Base-by-base conservation (phyloP, 2,329 filamentous ascomycete genomes). In the Scolecobasidium constrictum region DNA sequence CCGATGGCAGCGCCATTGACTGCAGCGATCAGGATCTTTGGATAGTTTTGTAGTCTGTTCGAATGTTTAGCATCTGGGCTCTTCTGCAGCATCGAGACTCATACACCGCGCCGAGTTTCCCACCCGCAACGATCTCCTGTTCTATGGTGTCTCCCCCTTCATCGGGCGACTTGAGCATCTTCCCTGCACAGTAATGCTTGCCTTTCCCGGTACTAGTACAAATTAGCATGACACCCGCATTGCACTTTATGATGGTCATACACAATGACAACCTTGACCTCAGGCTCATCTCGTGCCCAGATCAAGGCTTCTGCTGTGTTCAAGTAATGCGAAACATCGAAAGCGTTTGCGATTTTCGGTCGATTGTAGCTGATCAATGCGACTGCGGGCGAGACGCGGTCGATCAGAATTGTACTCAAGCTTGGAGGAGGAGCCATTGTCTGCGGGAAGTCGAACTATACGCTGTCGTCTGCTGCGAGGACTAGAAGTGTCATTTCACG, bases 1-100 rank as follows among this genome's bases (percentile, higher is more conserved):
- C 49, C 48, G 28, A 52, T 49, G 40, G 44, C 47, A n/a, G 49
- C 49, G 38, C 48, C 48, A 28, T 50, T 46, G 5, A 50, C 49
- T 19, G 51, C 49, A 15, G 51, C 49, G 22, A 52, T 46, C 18
- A 53, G 41, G n/a, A 50, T 38, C 31, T 53, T 52, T 2, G 48
- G 51, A 42, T 47, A 52, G 11, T 12, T 17, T 9, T 21, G 35
- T 2, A 51, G 42, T 11, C 37, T 39, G 9, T 11, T 11, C 13
- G 11, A 31, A 31, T 13, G 26, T 13, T 31, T 13, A 31, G 26
- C 26, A 31, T 11, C 11, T 31, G 26, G 11, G 11, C 26, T 11
- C 13, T 31, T 31, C 26, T 31, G 26, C 11, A 11, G 13, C 13
- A 11, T n/a, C n/a, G n/a, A n/a, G n/a, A n/a, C n/a, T 9, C 37